phyloP scores from a whole-genome alignment of 2,329 filamentous ascomycete genomes.

The Clathrospora elynae region DNA sequence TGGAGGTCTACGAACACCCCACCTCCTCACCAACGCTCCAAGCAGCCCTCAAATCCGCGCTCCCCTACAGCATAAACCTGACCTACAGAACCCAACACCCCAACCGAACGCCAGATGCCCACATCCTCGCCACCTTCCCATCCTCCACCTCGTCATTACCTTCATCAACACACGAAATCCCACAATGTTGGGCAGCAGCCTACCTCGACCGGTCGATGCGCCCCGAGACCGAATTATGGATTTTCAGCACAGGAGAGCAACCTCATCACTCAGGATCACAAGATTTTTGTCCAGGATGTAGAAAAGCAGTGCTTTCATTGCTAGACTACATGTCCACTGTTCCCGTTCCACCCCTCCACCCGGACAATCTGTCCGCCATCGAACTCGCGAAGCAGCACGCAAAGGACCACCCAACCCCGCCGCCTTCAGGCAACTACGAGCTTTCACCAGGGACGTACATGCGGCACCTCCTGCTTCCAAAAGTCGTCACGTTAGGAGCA shows the following conservation, averaged over 20 bases:
- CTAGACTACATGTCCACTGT: slow-evolving; percentile 38
- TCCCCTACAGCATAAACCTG: slow-evolving; percentile 65
- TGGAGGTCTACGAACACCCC: slow-evolving; percentile 28
- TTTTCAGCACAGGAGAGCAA: slow-evolving; percentile 55
- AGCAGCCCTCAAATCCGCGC: slow-evolving; percentile 55
- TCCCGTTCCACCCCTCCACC: slow-evolving; percentile 33
- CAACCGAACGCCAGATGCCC: slow-evolving; percentile 47
- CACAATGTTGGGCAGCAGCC: slow-evolving; percentile 59
- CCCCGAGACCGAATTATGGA: slow-evolving; percentile 68
- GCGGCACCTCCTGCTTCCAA: slow-evolving; percentile 40
- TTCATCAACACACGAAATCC: no score
- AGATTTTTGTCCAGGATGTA: slow-evolving; percentile 36
- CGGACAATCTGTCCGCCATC: slow-evolving; percentile 30
- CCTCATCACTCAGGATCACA: slow-evolving; percentile 22
- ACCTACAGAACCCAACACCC: slow-evolving; percentile 67
- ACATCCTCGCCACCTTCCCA: slow-evolving; percentile 49
- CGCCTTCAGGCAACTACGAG: slow-evolving; percentile 26
- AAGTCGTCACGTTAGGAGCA: slow-evolving; percentile 53
- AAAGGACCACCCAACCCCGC: slow-evolving; percentile 31
- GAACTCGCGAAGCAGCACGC: slow-evolving; percentile 39
- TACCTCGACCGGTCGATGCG: slow-evolving; percentile 66
- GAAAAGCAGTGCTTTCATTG: slow-evolving; percentile 35
- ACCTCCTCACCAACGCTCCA: slow-evolving; percentile 56
- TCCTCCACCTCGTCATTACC: slow-evolving; percentile 5
- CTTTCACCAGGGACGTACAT: slow-evolving; percentile 31